Base-by-base conservation (phyloP, 257 asterid genomes). In the Cordia subcordata region DNA sequence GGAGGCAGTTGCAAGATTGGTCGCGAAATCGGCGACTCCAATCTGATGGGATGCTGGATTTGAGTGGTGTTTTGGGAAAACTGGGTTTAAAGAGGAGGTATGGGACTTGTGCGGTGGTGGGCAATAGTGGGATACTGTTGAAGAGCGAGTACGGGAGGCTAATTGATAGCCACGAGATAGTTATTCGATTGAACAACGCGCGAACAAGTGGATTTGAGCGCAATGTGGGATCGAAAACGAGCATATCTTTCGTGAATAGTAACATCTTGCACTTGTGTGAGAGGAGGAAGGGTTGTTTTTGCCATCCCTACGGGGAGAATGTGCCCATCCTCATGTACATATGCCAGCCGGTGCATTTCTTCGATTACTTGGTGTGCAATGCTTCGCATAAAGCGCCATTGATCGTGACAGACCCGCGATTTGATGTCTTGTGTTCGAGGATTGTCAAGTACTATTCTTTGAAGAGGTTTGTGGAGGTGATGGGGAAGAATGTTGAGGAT, bases 261-360 rank as follows among this genome's bases (percentile, higher is more conserved):
- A 87, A 93, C 64, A 83, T 93, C 18, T 60, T 93, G 69, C 97
- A 86, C 63, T 58, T 73, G 32, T 93, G 99, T 60, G 96, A 92
- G 0, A 65, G 96, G 40, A 80, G 95, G 63, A 79, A 75, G 22
- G 85, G 89, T 44, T 93, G 99, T 61, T 86, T 73, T 65, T 93
- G 99, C 73, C 99, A 93, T 74, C 96, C 97, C 0, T 93, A 89
- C 39, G 99, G 99, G 8, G 59, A 14, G 19, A 64, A 74, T 21
- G 92, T 93, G 63, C 87, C 96, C 18, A 81, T 82, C 10, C 49
- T 87, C 20, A 81, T 89, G 96, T 93, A 93, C 49, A 67, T 85
- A 5, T 89, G 99, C 61, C 99, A 89, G 60, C 97, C 97, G 9
- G 90, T 76, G 8, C 99, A 93, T 72, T 85, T 93, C 81, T 73